A percentile compares a stretch with the other conserved stretches of the same genome.
Conservation (phyloP, 2,329 filamentous ascomycete species). For the Fusarium nematophilum region DNA sequence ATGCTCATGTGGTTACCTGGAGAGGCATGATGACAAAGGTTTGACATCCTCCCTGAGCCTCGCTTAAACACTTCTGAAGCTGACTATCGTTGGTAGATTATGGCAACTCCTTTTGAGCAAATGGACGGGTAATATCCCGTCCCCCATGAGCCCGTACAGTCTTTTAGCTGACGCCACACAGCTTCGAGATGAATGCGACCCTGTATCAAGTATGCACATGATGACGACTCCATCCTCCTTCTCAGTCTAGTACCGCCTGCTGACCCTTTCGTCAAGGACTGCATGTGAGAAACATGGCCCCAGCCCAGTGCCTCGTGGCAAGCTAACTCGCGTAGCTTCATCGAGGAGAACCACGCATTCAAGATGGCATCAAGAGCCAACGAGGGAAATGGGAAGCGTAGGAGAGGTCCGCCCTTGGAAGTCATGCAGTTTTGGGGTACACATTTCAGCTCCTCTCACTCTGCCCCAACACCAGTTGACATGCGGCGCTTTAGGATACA, state of each 20-base stretch:
- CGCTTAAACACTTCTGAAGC: background rate
- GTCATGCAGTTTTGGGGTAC: slow-evolving; percentile 94
- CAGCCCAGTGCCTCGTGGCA: background rate
- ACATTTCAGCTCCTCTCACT: background rate
- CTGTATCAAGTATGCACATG: slow-evolving; percentile 79
- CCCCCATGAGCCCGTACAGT: background rate
- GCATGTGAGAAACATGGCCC: slow-evolving; percentile 58
- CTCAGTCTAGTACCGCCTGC: background rate
- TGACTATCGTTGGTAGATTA: slow-evolving; percentile 71
- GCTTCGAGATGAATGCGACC: slow-evolving; percentile 97
- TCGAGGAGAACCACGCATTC: slow-evolving; percentile 88
- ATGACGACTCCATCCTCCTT: background rate
- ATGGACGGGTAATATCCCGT: slow-evolving; percentile 73
- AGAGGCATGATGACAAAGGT: slow-evolving; percentile 99
- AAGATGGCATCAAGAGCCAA: slow-evolving; percentile 71
- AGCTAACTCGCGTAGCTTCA: slow-evolving; percentile 70
- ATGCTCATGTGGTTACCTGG: slow-evolving; percentile 90
- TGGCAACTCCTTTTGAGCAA: slow-evolving; percentile 85
- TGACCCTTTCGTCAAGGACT: slow-evolving; percentile 54
- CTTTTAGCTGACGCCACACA: slow-evolving; percentile 49
- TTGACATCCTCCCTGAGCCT: slow-evolving; percentile 25
- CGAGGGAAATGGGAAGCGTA: slow-evolving; percentile 56
- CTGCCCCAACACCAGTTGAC: background rate
- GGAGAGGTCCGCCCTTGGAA: slow-evolving; percentile 69
- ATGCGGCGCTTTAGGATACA: slow-evolving; percentile 75